phyloP scores from a whole-genome alignment of 495 filamentous ascomycete species.

The Podospora didyma region DNA sequence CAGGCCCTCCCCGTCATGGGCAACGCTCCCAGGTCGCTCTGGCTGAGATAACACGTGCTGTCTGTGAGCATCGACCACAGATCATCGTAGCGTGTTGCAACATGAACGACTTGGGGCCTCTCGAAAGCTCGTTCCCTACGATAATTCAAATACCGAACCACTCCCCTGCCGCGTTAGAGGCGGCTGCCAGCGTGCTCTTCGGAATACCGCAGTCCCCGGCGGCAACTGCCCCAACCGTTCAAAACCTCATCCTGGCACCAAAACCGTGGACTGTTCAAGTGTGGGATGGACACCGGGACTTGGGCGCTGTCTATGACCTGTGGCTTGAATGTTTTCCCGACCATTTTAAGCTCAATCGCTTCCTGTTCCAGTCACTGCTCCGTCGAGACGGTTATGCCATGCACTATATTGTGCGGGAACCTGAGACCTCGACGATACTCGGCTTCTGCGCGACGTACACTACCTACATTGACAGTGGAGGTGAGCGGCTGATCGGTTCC shows the following conservation, averaged over 20 bases:
- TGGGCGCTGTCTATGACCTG: constrained; percentile 38
- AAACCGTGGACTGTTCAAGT: constrained; percentile 44
- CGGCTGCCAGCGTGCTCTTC: constrained; percentile 53
- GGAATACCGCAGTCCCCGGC: constrained; percentile 21
- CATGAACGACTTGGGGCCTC: constrained; percentile 28
- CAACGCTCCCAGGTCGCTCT: constrained; percentile 39
- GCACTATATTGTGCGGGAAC: constrained; percentile 58
- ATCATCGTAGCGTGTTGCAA: constrained; percentile 47
- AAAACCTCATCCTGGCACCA: constrained; percentile 35
- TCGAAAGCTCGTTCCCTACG: constrained; percentile 41
- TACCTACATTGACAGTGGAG: constrained; percentile 48
- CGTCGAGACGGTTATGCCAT: constrained; percentile 57
- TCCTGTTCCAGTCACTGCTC: constrained; percentile 50
- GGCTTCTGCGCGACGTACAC: constrained; percentile 60
- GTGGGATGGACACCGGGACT: constrained; percentile 42
- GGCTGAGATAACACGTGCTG: constrained; percentile 37
- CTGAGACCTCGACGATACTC: constrained; percentile 44
- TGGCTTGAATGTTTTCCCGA: constrained; percentile 48
- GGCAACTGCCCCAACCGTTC: constrained; percentile 22
- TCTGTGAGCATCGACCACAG: constrained; percentile 47
- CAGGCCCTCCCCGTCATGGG: constrained; percentile 31
- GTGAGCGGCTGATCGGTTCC: constrained; percentile 53
- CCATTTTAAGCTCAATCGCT: constrained; percentile 39
- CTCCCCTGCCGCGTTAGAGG: constrained; percentile 46
- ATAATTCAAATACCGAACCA: constrained; percentile 46